Evolutionary conservation across 2,329 filamentous ascomycete species (phyloP).

Genomic region (Fusarium graminum): DNA sequence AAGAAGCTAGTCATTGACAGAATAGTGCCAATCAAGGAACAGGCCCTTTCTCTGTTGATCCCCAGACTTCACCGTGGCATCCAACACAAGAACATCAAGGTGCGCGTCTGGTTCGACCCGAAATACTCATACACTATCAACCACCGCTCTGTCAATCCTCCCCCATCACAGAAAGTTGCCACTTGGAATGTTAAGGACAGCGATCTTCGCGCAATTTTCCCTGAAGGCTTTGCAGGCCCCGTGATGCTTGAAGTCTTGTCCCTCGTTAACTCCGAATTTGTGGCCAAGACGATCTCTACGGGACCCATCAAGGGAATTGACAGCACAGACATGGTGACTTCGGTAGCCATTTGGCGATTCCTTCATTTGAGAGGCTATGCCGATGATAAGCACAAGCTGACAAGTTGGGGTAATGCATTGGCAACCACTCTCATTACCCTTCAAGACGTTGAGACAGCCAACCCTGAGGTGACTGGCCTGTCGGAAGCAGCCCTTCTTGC

Average conservation of each 20-base stretch:
- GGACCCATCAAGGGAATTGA: conserved; percentile 73
- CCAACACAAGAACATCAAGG: conserved; percentile 79
- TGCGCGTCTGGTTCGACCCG: conserved; percentile 87
- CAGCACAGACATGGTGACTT: conserved; percentile 73
- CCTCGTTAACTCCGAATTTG: conserved; percentile 77
- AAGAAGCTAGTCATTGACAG: conserved; percentile 80
- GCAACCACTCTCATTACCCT: conserved; percentile 75
- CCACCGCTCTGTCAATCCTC: conserved; percentile 64
- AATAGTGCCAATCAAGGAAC: conserved; percentile 79
- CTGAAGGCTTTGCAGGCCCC: conserved; percentile 57
- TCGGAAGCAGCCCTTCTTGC: conserved; percentile 86
- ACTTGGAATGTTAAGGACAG: conserved; percentile 81
- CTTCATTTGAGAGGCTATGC: conserved; percentile 90
- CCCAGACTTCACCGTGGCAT: conserved; percentile 87
- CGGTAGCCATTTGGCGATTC: conserved; percentile 87
- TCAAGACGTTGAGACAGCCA: conserved; percentile 63
- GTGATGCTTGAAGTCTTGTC: conserved; percentile 73
- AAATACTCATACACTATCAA: conserved; percentile 77
- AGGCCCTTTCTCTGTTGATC: conserved; percentile 82
- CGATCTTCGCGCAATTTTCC: conserved; percentile 63
- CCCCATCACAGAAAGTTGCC: conserved; percentile 60
- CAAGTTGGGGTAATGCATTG: conserved; percentile 85
- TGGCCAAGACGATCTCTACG: conserved; percentile 73
- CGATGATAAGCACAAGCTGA: conserved; percentile 81
- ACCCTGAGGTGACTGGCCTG: conserved; percentile 62